These are phyloP conservation scores for Nakataea oryzae DNA, from an alignment of 2,329 filamentous ascomycete genomes.

Conservation along the genomic window DNA sequence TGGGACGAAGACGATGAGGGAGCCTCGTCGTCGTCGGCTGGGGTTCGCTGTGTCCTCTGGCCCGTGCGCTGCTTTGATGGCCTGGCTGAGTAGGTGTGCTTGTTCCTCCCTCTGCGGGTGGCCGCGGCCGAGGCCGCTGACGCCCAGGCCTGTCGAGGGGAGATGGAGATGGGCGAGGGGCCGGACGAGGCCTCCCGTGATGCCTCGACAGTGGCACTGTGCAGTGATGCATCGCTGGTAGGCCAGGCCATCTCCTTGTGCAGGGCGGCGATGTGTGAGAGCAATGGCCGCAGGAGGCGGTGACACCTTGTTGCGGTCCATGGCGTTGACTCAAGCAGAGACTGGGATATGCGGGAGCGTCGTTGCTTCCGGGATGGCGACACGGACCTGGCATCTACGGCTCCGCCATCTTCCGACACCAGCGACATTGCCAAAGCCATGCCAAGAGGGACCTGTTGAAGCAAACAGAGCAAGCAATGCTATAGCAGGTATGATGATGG, in stretches of 20 bases:
- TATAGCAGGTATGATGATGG: not conserved
- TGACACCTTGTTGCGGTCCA: constrained; percentile 39
- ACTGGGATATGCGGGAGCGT: not conserved
- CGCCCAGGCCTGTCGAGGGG: not conserved
- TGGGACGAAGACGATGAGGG: constrained; percentile 6
- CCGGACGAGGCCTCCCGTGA: not conserved
- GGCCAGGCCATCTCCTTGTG: constrained; percentile 18
- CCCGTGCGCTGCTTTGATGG: constrained; percentile 1
- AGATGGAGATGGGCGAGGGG: not conserved
- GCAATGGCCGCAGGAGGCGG: constrained; percentile 33
- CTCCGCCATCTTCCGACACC: not conserved
- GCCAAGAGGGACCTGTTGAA: not conserved
- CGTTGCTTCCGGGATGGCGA: not conserved
- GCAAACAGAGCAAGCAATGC: not conserved
- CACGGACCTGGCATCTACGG: not conserved
- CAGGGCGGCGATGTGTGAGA: constrained; percentile 29
- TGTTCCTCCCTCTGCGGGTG: not conserved
- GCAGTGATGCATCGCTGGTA: not conserved
- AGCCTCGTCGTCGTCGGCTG: not conserved
- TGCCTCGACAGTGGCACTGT: not conserved
- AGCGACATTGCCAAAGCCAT: not conserved
- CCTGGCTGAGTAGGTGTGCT: constrained; percentile 13
- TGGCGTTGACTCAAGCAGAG: constrained; percentile 9
- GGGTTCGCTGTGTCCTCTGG: not conserved
- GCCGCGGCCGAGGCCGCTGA: not conserved